These are phyloP conservation scores for Talaromyces sp. DNA, from an alignment of 2,329 filamentous ascomycete genomes.

Conservation along the genomic window DNA sequence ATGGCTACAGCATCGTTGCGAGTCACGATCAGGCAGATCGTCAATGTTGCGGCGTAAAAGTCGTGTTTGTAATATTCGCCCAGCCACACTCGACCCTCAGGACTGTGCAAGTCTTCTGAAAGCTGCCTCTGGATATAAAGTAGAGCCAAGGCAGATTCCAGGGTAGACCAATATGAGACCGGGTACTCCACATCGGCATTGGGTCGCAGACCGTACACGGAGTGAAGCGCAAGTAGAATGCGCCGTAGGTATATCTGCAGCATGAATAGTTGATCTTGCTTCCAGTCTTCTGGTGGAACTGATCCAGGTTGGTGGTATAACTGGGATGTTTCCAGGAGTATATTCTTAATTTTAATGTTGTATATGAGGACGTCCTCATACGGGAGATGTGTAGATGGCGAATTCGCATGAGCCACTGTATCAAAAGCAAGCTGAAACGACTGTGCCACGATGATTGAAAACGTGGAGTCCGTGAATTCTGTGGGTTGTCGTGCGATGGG, in stretches of 20 bases:
- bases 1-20: conserved; percentile 18
- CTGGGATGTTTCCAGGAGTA: conserved; percentile 17
- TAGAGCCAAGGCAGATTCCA: conserved; percentile 31
- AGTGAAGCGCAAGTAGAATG: conserved; percentile 28
- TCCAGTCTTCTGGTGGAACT: conserved; percentile 16
- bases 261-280: conserved; percentile 19
- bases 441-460: conserved; percentile 11
- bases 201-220: conserved; percentile 24
- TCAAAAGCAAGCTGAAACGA: conserved; percentile 18
- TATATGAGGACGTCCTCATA: conserved; percentile 20
- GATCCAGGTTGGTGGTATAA: conserved; percentile 11
- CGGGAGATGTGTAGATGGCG: conserved; percentile 14
- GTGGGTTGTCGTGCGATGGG: conserved; percentile 21
- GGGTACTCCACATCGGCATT: conserved; percentile 25
- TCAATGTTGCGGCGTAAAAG: conserved; percentile 23
- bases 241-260: conserved; percentile 31
- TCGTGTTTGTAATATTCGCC: conserved; percentile 23
- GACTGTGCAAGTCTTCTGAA: conserved; percentile 20
- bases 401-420: conserved; percentile 21
- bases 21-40: conserved; percentile 20
- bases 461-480: conserved; percentile 34
- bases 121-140: conserved; percentile 29
- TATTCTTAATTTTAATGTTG: conserved; percentile 18
- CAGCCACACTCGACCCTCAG: conserved; percentile 19
- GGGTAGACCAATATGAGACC: conserved; percentile 32